Base-by-base conservation (phyloP, 352 stramenopile species). In the Phytopythium sindhum region DNA sequence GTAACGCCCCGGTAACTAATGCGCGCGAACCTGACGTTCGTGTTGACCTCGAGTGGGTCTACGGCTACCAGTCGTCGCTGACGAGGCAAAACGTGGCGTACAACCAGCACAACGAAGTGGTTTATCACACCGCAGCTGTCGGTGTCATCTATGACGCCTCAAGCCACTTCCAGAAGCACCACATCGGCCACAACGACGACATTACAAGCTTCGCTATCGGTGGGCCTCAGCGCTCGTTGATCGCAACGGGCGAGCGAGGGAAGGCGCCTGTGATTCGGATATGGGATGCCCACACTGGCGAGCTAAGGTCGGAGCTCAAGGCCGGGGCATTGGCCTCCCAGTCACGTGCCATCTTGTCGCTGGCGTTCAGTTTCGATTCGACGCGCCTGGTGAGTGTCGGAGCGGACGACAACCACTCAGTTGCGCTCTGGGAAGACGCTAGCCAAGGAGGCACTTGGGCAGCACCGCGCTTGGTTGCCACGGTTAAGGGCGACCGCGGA, bases 71-170 rank as follows among this genome's bases (percentile, higher is more conserved):
- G 56, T 86, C 77, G 0, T 80, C 89, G 28, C 44, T 89, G 10
- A 80, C 77, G 14, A 70, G 80, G n/a, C 90, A 96, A 39, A 97
- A 96, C 56, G 62, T 97, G 7, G 60, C 77, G 15, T 91, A 91
- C 69, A 94, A 92, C 37, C 64, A 68, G 8, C 63, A 81, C 23
- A 79, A 81, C 29, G 80, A 93, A 58, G 83, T 97, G 29, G 85
- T 96, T 45, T 97, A 96, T 68, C 87, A 93, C 64, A 95, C 89
- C 0, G 91, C 91, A 2, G 86, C 89, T 1, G 80, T 97, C 1
- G 90, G 88, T 9, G 78, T 97, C 35, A 88, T 96, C 23, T 93
- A 89, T 55, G 78, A 96, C 62, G 70, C 73, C 0, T 52, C 75
- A 9, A 76, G 84, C 48, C 84, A 93, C 67, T 54, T 89, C 10